Percentiles rank a stretch among this genome's conserved stretches.
Conservation (phyloP, 176 grass and related monocot genomes). For the Luzula sylvatica region DNA sequence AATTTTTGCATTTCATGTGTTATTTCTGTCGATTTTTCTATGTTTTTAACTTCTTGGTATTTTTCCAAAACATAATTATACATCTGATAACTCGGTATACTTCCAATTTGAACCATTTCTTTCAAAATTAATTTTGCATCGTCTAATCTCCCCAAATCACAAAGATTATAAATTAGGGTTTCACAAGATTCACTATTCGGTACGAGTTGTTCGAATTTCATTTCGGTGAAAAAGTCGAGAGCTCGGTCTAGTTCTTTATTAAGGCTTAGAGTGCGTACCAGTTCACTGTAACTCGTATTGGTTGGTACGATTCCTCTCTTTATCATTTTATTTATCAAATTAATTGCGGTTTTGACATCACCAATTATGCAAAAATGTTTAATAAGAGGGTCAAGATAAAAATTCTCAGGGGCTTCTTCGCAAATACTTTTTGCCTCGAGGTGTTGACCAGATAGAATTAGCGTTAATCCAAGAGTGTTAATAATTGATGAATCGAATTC, state of each 20-base stretch:
- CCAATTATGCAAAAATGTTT: conserved; percentile 47
- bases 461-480: conserved; percentile 27
- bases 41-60: conserved; percentile 39
- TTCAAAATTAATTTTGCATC: conserved; percentile 60
- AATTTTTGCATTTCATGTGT: conserved; percentile 79
- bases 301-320: conserved; percentile 48
- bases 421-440: conserved; percentile 58
- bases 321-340: conserved; percentile 62
- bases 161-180: conserved; percentile 56
- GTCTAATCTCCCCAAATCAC: conserved; percentile 40
- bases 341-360: conserved; percentile 46
- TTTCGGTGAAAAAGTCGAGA: conserved; percentile 61
- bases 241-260: conserved; percentile 51
- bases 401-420: conserved; percentile 18
- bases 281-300: conserved; percentile 51
- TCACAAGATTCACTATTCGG: conserved; percentile 38
- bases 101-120: conserved; percentile 32
- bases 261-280: conserved; percentile 36
- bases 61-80: conserved; percentile 71
- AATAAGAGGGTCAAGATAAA: conserved; percentile 43
- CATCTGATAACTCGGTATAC: conserved; percentile 45
- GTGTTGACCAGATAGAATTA: conserved; percentile 45
- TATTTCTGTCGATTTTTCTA: conserved; percentile 51
- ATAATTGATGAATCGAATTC: conserved; percentile 49
- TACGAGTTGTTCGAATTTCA: conserved; percentile 42